Evolutionary conservation across 352 stramenopile species (phyloP), one percentile per base, ranked within the genome.

Genomic region (Blastocystis hominis): DNA sequence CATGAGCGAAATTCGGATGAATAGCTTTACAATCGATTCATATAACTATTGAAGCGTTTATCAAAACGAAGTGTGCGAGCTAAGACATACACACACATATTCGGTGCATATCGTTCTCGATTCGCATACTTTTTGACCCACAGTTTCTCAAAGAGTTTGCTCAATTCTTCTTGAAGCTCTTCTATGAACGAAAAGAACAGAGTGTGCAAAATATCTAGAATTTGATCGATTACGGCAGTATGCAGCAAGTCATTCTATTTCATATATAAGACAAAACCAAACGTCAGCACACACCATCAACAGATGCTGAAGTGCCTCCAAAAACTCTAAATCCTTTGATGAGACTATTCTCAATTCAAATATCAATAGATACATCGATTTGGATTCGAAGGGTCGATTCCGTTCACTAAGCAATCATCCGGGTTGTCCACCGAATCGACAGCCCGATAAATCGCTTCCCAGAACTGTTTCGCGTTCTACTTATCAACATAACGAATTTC

Each of bases 21-120:
- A 42, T 10, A n/a, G n/a, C n/a, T n/a, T n/a, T 64, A 80, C 69
- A 80, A 17, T n/a, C 69, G 69, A 64, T 59, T 80, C 69, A 80
- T 80, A 36, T 63, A 80, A 9, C 13, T 40, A 5, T 40, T 61
- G 69, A 80, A 80, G 15, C 36, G 55, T 24, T 53, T 47, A 46
- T n/a, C 44, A 2, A 64, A 20, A 61, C 47, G 7, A n/a, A 63
- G 50, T 17, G 24, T 44, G 13, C 34, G 61, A 7, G 44, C 55
- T 46, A 80, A 61, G 7, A 80, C 24, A 46, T 64, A 80, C 17
- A 53, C 62, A 46, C 69, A 80, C 69, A 80, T 80, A 36, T 80
- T 80, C 4, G 69, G 46, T 24, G 44, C 55, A 46, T 80, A 80
- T 9, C 15, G 20, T 34, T 80, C 69, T 17, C 69, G 47, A 53